Conservation (phyloP, 352 stramenopile genomes). For the Blastocystis sp. region DNA sequence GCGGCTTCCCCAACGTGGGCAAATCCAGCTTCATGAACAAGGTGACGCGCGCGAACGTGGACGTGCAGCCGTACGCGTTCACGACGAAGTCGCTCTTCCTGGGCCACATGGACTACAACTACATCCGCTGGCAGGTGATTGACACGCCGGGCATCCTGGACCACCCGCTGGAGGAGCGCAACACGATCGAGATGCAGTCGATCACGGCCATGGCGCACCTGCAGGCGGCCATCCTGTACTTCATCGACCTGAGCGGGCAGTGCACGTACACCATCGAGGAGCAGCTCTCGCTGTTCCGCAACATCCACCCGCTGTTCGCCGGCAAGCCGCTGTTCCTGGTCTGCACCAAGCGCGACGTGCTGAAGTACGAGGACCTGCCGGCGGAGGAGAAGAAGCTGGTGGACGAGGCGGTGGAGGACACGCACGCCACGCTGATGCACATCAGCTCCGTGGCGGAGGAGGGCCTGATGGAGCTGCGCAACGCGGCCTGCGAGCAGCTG, state of each 20-base stretch:
- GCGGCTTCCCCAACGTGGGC: conserved; percentile 98
- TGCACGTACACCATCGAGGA: conserved; percentile 98
- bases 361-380: conserved; percentile 85
- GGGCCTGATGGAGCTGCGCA: conserved; percentile 89
- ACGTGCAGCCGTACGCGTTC: conserved; percentile 98
- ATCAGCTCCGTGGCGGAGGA: conserved; percentile 97
- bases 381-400: conserved; percentile 78
- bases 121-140: conserved; percentile 95
- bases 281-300: conserved; percentile 91
- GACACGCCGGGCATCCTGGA: conserved; percentile 99
- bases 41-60: conserved; percentile 95
- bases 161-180: conserved; percentile 95
- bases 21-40: conserved; percentile 99
- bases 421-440: conserved; percentile 80
- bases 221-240: conserved; percentile 97
- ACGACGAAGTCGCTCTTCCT: conserved; percentile 99
- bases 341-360: conserved; percentile 97
- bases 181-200: conserved; percentile 99
- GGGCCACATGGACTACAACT: conserved; percentile 99
- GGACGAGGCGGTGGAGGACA: conserved; percentile 73
- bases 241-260: conserved; percentile 98
- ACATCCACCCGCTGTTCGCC: conserved; percentile 95
- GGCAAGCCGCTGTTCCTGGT: conserved; percentile 98
- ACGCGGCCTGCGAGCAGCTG: conserved; percentile 90
- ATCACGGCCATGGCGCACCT: conserved; percentile 98